These are phyloP conservation scores for Amphibolis antarctica DNA, from an alignment of 106 monocot genomes.

Conservation along the genomic window DNA sequence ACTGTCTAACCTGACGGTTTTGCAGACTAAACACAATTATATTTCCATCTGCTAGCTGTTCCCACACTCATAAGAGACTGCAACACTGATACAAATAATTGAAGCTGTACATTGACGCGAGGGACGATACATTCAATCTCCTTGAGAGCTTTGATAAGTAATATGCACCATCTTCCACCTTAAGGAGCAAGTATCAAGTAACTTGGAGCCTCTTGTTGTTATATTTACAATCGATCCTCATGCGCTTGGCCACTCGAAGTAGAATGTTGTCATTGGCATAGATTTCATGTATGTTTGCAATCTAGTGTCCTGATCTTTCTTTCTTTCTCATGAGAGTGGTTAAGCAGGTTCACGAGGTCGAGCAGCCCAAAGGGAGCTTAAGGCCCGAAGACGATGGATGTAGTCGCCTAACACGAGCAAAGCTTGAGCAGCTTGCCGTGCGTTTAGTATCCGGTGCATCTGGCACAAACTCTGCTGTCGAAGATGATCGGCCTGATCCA, in stretches of 20 bases:
- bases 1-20: too few species aligned
- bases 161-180: too few species aligned
- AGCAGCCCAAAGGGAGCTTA: slow-evolving; percentile 70
- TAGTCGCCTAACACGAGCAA: slow-evolving; percentile 80
- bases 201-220: too few species aligned
- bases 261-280: neutral
- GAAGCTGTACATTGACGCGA: too few species aligned
- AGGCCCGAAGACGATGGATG: slow-evolving; percentile 62
- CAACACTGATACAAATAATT: too few species aligned
- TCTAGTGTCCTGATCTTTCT: neutral
- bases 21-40: too few species aligned
- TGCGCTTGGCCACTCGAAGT: neutral
- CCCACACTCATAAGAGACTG: too few species aligned
- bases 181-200: too few species aligned
- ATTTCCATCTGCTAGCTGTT: too few species aligned
- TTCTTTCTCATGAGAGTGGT: neutral
- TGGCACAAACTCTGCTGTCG: slow-evolving; percentile 47
- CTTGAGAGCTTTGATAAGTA: too few species aligned
- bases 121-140: too few species aligned
- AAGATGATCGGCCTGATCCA: slow-evolving; percentile 64
- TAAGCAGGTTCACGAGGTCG: slow-evolving; percentile 45
- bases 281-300: neutral
- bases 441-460: slow-evolving; percentile 67
- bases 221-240: neutral
- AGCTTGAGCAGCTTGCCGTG: slow-evolving; percentile 66